phyloP scores from a whole-genome alignment of 2,329 filamentous ascomycete genomes.

The Alternaria triticina region DNA sequence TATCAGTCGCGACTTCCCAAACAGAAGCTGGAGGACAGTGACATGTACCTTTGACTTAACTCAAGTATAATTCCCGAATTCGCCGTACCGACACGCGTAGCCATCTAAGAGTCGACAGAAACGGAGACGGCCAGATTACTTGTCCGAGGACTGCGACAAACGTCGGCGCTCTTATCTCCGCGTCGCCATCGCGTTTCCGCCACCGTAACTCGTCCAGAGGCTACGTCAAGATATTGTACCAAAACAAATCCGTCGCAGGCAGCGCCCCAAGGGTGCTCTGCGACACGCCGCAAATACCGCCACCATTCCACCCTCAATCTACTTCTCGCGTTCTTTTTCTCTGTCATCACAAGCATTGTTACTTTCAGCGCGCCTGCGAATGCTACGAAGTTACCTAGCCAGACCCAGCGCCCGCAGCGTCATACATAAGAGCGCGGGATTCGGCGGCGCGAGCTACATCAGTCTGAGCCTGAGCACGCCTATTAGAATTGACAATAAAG shows the following conservation, averaged over 20 bases:
- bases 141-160: constrained; percentile 5
- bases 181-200: constrained; percentile 11
- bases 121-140: constrained; percentile 14
- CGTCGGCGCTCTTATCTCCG: constrained; percentile 16
- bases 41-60: not conserved
- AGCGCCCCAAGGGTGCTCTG: constrained; percentile 22
- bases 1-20: not conserved
- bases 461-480: constrained; percentile 38
- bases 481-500: constrained; percentile 32
- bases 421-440: constrained; percentile 36
- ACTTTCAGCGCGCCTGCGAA: constrained; percentile 37
- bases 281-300: constrained; percentile 24
- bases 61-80: not conserved
- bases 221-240: constrained; percentile 29
- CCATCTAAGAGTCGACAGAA: not conserved
- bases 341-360: not conserved
- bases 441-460: constrained; percentile 42
- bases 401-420: constrained; percentile 29
- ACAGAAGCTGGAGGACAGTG: not conserved
- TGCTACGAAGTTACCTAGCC: constrained; percentile 40
- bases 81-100: not conserved
- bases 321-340: not conserved
- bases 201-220: constrained; percentile 19
- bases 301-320: constrained; percentile 13
- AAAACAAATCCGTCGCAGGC: constrained; percentile 20